phyloP scores from a whole-genome alignment of 257 asterid species.

The Forsythia viridissima region DNA sequence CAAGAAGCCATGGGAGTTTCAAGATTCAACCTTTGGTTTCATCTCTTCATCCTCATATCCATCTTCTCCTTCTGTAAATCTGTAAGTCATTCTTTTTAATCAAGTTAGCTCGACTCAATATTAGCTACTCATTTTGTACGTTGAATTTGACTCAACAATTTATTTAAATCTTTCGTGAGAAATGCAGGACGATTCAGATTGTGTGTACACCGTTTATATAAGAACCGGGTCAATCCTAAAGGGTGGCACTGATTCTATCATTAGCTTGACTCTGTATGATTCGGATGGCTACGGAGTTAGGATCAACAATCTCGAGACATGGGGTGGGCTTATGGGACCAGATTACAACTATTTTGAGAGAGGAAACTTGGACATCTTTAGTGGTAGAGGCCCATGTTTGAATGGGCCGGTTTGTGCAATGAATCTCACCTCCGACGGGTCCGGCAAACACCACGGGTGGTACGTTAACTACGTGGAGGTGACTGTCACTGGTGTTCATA shows the following conservation, averaged over 20 bases:
- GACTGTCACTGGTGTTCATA: slow-evolving; percentile 57
- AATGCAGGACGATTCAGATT: slow-evolving; percentile 58
- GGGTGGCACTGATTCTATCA: slow-evolving; percentile 70
- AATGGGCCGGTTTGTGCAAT: slow-evolving; percentile 47
- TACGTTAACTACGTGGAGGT: slow-evolving; percentile 69
- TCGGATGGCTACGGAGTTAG: slow-evolving; percentile 41
- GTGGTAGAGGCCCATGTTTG: slow-evolving; percentile 75
- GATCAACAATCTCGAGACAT: slow-evolving; percentile 54
- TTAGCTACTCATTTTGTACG: too few species aligned
- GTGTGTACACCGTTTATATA: slow-evolving; percentile 61
- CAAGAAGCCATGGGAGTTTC: slow-evolving; percentile 43
- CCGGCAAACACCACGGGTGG: slow-evolving; percentile 76
- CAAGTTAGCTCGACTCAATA: too few species aligned
- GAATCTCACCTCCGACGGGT: slow-evolving; percentile 75
- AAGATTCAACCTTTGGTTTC: slow-evolving; percentile 32
- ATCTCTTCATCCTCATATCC: slow-evolving; percentile 52
- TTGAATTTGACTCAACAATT: too few species aligned
- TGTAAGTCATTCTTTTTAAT: slow-evolving; percentile 37
- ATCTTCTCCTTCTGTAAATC: slow-evolving; percentile 48
- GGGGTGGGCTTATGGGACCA: slow-evolving; percentile 88
- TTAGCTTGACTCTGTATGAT: slow-evolving; percentile 52
- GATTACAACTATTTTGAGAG: slow-evolving; percentile 65
- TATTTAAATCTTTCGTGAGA: not conserved
- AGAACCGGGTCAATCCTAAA: slow-evolving; percentile 55
- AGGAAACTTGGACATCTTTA: slow-evolving; percentile 70